phyloP scores from a whole-genome alignment of 345 rosid genomes.

The Hibiscus trionum region DNA sequence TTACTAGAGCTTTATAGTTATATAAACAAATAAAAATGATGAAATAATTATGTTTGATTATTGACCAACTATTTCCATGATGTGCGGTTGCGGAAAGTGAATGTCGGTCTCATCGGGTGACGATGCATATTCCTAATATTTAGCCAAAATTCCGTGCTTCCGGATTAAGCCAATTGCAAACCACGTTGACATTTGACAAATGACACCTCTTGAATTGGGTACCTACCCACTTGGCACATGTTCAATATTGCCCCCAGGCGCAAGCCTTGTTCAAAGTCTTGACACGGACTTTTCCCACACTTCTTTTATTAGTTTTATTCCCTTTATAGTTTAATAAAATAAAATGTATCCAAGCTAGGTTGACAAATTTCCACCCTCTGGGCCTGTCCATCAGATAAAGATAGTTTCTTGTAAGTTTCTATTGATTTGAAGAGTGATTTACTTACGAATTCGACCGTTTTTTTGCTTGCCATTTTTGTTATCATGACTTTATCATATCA shows the following conservation, averaged over 20 bases:
- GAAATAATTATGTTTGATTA: not conserved
- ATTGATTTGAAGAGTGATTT: not conserved
- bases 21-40: no score
- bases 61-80: not conserved
- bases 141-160: not conserved
- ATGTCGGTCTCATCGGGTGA: slow-evolving; percentile 7
- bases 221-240: slow-evolving; percentile 7
- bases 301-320: not conserved
- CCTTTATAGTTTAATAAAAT: not conserved
- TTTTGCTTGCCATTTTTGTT: no score
- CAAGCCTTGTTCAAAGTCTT: not conserved
- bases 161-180: not conserved
- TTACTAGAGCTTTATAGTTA: no score
- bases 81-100: not conserved
- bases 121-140: not conserved
- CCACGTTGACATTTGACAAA: slow-evolving; percentile 2
- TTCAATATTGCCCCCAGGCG: not conserved
- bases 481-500: no score
- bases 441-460: not conserved
- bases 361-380: not conserved
- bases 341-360: not conserved
- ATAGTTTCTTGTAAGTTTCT: not conserved
- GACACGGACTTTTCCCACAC: not conserved
- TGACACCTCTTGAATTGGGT: not conserved
- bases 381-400: not conserved